Evolutionary conservation across 202 grass and related monocot genomes (phyloP).

Genomic region (Bolboschoenoplectus hybrid): DNA sequence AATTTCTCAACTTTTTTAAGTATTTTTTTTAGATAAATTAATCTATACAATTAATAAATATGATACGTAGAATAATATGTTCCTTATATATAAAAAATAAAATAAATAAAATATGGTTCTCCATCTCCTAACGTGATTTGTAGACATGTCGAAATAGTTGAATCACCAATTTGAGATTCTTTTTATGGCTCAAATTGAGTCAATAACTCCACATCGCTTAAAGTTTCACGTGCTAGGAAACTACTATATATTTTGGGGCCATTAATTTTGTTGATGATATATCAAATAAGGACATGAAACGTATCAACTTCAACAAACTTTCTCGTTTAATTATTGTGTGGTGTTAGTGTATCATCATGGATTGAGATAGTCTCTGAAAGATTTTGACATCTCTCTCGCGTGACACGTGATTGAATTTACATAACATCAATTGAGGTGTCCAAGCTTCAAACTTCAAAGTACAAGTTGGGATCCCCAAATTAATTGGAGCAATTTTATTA

Average conservation of each 20-base stretch:
- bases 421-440: background rate
- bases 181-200: constrained; percentile 11
- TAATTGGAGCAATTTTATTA: no score
- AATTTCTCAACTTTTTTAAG: no score
- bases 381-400: background rate
- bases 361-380: background rate
- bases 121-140: background rate
- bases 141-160: background rate
- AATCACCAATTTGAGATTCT: background rate
- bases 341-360: background rate
- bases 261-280: no score
- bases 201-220: background rate
- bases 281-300: background rate
- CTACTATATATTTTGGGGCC: background rate
- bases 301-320: background rate
- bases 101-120: background rate
- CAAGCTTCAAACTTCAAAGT: background rate
- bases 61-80: background rate
- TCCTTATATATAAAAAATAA: background rate
- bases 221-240: constrained; percentile 14
- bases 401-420: background rate
- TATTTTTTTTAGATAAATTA: background rate
- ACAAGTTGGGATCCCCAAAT: background rate
- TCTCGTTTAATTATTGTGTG: background rate
- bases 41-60: background rate